phyloP scores from a whole-genome alignment of 2,329 filamentous ascomycete species.

The Neodidymelliopsis sp. region DNA sequence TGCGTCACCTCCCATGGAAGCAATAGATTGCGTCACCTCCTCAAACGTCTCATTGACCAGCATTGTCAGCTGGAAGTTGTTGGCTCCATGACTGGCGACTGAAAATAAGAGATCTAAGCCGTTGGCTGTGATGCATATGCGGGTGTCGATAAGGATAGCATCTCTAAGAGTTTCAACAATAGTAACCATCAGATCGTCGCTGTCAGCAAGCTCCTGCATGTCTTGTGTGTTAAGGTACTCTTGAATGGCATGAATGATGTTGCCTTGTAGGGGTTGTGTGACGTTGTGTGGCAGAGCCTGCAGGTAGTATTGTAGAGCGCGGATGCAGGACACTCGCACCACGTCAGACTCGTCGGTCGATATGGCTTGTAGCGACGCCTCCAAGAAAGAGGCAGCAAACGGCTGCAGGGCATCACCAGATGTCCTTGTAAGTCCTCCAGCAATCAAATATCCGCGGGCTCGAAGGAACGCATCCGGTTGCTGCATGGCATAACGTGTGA shows the following conservation, averaged over 20 bases:
- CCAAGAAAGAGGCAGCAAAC: slow-evolving; percentile 69
- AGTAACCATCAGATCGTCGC: slow-evolving; percentile 90
- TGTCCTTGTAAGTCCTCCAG: slow-evolving; percentile 78
- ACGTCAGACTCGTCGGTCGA: slow-evolving; percentile 80
- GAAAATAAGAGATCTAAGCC: slow-evolving; percentile 87
- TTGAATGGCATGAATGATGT: slow-evolving; percentile 67
- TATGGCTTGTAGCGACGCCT: slow-evolving; percentile 78
- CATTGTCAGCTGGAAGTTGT: slow-evolving; percentile 89
- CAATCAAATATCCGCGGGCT: slow-evolving; percentile 85
- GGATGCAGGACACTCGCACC: slow-evolving; percentile 90
- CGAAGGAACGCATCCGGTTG: slow-evolving; percentile 78
- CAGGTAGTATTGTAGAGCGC: slow-evolving; percentile 76
- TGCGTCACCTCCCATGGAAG: slow-evolving; percentile 68
- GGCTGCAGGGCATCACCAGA: slow-evolving; percentile 63
- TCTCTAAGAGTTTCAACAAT: slow-evolving; percentile 86
- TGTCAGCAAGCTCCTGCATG: slow-evolving; percentile 81
- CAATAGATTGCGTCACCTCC: slow-evolving; percentile 76
- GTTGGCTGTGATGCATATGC: slow-evolving; percentile 75
- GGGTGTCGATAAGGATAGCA: slow-evolving; percentile 80
- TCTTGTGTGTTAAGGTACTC: slow-evolving; percentile 83
- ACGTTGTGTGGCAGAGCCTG: slow-evolving; percentile 59
- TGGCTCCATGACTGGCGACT: slow-evolving; percentile 85
- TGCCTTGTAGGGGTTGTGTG: slow-evolving; percentile 65
- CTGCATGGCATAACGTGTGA: slow-evolving; percentile 79
- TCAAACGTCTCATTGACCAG: slow-evolving; percentile 91